A percentile compares a stretch with the other conserved stretches of the same genome.
Conservation (phyloP, 2,329 filamentous ascomycete genomes). For the Aspergillus tanneri region DNA sequence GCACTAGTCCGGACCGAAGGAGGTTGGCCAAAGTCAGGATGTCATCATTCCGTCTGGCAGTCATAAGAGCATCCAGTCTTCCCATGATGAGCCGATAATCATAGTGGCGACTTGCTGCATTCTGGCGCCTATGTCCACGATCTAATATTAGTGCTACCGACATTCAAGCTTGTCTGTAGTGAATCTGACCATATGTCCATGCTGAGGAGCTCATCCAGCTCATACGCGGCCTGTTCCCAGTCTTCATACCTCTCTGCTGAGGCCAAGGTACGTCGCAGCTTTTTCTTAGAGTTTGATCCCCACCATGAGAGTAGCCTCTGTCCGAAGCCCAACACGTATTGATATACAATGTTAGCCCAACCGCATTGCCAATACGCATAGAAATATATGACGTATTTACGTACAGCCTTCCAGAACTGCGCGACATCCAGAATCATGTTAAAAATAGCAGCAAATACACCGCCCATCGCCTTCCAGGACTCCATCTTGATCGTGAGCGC, state of each 20-base stretch:
- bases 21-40: constrained; percentile 74
- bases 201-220: constrained; percentile 77
- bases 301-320: constrained; percentile 71
- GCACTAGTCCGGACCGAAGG: constrained; percentile 70
- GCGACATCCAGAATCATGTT: constrained; percentile 62
- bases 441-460: constrained; percentile 46
- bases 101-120: constrained; percentile 76
- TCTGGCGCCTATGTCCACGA: constrained; percentile 79
- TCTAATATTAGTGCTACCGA: background rate
- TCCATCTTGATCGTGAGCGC: constrained; percentile 18
- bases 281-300: constrained; percentile 56
- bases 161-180: no score
- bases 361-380: background rate
- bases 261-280: constrained; percentile 63
- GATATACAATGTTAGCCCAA: background rate
- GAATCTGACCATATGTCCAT: constrained; percentile 70
- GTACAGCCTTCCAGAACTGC: constrained; percentile 63
- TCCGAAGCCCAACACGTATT: background rate
- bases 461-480: constrained; percentile 27
- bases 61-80: constrained; percentile 68
- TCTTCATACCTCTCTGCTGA: constrained; percentile 73
- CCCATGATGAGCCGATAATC: constrained; percentile 82
- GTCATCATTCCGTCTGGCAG: constrained; percentile 68
- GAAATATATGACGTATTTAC: constrained; percentile 13
- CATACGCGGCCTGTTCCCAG: constrained; percentile 80